Evolutionary conservation across 805 yeast species (phyloP).

Genomic region (Millerago galiae): DNA sequence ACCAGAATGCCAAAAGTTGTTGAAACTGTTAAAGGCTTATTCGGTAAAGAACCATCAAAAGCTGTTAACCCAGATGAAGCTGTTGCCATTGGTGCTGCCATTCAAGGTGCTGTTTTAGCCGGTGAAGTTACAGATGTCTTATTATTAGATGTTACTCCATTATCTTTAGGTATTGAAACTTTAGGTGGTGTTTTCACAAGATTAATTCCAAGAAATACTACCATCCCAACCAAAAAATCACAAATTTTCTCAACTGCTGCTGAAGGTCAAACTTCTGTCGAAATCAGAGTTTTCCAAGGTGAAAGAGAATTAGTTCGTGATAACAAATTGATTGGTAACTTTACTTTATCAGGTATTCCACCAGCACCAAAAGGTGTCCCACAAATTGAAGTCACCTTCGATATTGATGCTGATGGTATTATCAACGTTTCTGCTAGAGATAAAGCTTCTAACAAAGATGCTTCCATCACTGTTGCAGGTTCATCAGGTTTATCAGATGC

Average conservation of each 20-base stretch:
- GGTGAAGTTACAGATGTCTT: slow-evolving; percentile 80
- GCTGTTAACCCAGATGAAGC: slow-evolving; percentile 86
- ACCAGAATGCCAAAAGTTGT: slow-evolving; percentile 83
- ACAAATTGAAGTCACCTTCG: slow-evolving; percentile 70
- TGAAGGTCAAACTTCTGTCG: slow-evolving; percentile 80
- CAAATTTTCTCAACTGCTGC: slow-evolving; percentile 88
- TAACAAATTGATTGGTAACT: slow-evolving; percentile 72
- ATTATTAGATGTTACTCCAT: slow-evolving; percentile 85
- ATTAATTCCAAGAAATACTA: slow-evolving; percentile 98
- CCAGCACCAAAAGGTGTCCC: slow-evolving; percentile 77
- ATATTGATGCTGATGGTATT: slow-evolving; percentile 77
- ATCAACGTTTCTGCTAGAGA: slow-evolving; percentile 81
- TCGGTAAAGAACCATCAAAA: slow-evolving; percentile 62
- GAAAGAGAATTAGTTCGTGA: slow-evolving; percentile 75
- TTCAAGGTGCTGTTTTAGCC: slow-evolving; percentile 80
- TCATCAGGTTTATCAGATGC: slow-evolving; percentile 56
- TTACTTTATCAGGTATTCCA: slow-evolving; percentile 67
- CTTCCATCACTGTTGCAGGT: slow-evolving; percentile 59
- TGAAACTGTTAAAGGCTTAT: slow-evolving; percentile 52
- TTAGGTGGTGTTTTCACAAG: slow-evolving; percentile 99
- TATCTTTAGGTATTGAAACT: slow-evolving; percentile 99
- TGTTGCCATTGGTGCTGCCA: slow-evolving; percentile 85
- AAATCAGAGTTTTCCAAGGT: slow-evolving; percentile 74
- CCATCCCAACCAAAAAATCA: slow-evolving; percentile 98
- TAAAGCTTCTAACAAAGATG: slow-evolving; percentile 74